These are phyloP conservation scores for Flammula alnicola DNA, from an alignment of 1,284 basidiomycete genomes.

Conservation along the genomic window DNA sequence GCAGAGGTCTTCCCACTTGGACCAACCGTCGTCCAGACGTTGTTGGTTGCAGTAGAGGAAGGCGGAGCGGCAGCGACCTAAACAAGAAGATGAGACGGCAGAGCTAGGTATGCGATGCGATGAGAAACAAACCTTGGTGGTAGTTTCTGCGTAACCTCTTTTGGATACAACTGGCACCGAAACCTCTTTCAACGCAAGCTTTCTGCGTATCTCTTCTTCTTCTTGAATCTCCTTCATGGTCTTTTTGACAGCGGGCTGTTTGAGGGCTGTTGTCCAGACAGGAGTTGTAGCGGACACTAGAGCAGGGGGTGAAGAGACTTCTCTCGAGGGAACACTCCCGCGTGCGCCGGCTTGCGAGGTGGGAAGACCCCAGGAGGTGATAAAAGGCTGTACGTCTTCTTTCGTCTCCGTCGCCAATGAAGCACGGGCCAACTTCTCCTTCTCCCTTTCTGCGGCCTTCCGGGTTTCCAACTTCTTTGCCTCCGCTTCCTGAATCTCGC, in stretches of 20 bases:
- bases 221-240: slow-evolving; percentile 99
- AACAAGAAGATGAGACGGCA: slow-evolving; percentile 2
- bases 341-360: slow-evolving; percentile 73
- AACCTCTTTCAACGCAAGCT: slow-evolving; percentile 64
- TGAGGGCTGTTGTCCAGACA: slow-evolving; percentile 71
- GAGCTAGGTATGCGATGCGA: neutral
- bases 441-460: slow-evolving; percentile 70
- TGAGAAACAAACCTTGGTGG: slow-evolving; percentile 61
- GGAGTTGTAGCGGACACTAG: slow-evolving; percentile 43
- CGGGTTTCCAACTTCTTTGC: slow-evolving; percentile 80
- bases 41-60: slow-evolving; percentile 41
- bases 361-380: slow-evolving; percentile 79
- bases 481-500: slow-evolving; percentile 97
- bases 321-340: slow-evolving; percentile 44
- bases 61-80: slow-evolving; percentile 32
- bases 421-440: slow-evolving; percentile 59
- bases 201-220: slow-evolving; percentile 90
- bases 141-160: slow-evolving; percentile 81
- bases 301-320: slow-evolving; percentile 43
- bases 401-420: slow-evolving; percentile 43
- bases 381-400: slow-evolving; percentile 66
- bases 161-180: slow-evolving; percentile 59
- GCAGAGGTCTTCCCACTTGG: slow-evolving; percentile 67
- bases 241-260: slow-evolving; percentile 74
- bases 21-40: slow-evolving; percentile 89